These are phyloP conservation scores for Heritiera littoralis DNA, from an alignment of 345 rosid genomes.

Conservation along the genomic window DNA sequence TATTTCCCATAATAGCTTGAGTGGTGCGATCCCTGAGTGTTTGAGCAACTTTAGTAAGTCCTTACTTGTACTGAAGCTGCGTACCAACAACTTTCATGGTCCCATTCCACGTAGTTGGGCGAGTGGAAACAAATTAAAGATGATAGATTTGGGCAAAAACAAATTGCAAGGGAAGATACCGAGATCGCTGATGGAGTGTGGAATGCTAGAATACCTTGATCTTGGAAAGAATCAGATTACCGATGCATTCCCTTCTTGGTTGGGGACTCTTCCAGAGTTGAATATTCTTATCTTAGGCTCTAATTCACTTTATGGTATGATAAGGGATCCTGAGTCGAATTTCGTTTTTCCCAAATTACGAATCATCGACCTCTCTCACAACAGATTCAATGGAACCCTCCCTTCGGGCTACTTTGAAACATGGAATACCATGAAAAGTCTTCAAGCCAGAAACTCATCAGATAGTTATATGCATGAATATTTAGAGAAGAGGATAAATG, in stretches of 20 bases:
- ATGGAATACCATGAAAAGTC: constrained; percentile 15
- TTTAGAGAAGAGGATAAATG: neutral
- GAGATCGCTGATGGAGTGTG: constrained; percentile 5
- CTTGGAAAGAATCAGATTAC: constrained; percentile 14
- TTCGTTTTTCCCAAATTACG: neutral
- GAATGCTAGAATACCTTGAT: constrained; percentile 3
- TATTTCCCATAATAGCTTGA: constrained; percentile 17
- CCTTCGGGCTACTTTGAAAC: constrained; percentile 15
- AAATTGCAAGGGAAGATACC: constrained; percentile 19
- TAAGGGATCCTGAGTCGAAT: neutral
- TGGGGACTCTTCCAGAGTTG: constrained; percentile 12
- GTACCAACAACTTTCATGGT: constrained; percentile 25
- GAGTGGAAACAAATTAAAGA: constrained; percentile 3
- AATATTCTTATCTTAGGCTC: neutral
- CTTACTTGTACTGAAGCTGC: constrained; percentile 14
- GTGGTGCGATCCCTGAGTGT: constrained; percentile 26
- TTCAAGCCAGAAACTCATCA: neutral
- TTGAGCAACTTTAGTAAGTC: constrained; percentile 18
- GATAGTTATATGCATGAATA: neutral
- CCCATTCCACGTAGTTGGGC: constrained; percentile 17
- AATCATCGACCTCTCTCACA: constrained; percentile 3
- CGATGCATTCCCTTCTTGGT: constrained; percentile 21
- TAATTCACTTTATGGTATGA: constrained; percentile 8
- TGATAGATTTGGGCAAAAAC: constrained; percentile 25
- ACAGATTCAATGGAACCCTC: neutral